Percentiles rank a stretch among this genome's conserved stretches.
Evolutionary conservation across 208 protist genomes (phyloP).

Genomic region (Trypanosomatidae sp.): DNA sequence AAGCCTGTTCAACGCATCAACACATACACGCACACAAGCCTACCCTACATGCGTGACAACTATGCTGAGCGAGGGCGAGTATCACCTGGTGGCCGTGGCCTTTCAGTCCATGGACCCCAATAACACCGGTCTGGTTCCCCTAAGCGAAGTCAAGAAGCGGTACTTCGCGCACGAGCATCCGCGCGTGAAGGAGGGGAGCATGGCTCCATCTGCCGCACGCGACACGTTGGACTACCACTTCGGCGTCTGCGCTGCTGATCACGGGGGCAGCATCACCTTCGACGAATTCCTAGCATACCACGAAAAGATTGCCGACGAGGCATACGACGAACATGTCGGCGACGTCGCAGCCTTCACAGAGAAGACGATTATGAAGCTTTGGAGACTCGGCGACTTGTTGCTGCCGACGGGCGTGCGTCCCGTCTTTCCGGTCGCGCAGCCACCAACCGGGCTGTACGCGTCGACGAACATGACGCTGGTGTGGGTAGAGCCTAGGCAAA

Average conservation of each 20-base stretch:
- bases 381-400: slow-evolving; percentile 75
- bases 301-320: slow-evolving; percentile 75
- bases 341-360: slow-evolving; percentile 60
- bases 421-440: slow-evolving; percentile 34
- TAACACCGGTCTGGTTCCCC: slow-evolving; percentile 39
- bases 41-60: background rate
- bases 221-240: slow-evolving; percentile 72
- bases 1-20: background rate
- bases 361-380: slow-evolving; percentile 65
- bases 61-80: slow-evolving; percentile 28
- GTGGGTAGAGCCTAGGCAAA: slow-evolving; percentile 40
- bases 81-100: slow-evolving; percentile 42
- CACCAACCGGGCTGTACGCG: slow-evolving; percentile 60
- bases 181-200: slow-evolving; percentile 68
- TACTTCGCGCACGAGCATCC: slow-evolving; percentile 75
- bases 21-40: background rate
- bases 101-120: slow-evolving; percentile 60
- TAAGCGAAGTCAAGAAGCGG: slow-evolving; percentile 48
- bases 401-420: slow-evolving; percentile 77
- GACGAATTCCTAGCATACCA: slow-evolving; percentile 84
- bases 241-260: slow-evolving; percentile 37
- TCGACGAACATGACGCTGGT: slow-evolving; percentile 73
- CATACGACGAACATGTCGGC: slow-evolving; percentile 46
- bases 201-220: slow-evolving; percentile 62
- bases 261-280: slow-evolving; percentile 64